Evolutionary conservation across 2,329 filamentous ascomycete genomes (phyloP).

Genomic region (Beauveria australis): DNA sequence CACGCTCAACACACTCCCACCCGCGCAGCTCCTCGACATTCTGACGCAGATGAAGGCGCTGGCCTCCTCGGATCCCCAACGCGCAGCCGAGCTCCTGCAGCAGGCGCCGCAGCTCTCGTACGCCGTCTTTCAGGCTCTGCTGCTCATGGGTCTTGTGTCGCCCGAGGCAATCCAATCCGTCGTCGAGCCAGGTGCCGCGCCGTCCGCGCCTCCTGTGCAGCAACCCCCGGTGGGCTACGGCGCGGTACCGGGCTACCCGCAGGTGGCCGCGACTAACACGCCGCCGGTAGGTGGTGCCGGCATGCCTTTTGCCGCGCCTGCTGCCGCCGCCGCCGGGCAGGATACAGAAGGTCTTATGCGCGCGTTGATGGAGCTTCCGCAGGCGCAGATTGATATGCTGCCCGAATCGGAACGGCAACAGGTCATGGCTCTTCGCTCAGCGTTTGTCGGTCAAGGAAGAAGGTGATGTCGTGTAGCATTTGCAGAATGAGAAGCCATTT

Average conservation of each 20-base stretch:
- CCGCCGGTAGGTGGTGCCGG: conserved; percentile 36
- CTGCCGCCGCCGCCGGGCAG: conserved; percentile 31
- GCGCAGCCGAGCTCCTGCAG: conserved; percentile 77
- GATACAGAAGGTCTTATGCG: conserved; percentile 68
- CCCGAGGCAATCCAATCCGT: conserved; percentile 74
- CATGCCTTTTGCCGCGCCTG: conserved; percentile 38
- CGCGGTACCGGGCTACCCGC: conserved; percentile 23
- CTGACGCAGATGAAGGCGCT: conserved; percentile 90
- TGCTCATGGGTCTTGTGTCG: conserved; percentile 88
- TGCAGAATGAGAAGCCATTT: too few relatives aligned
- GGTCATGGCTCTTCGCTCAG: conserved; percentile 67
- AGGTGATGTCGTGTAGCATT: conserved; percentile 9
- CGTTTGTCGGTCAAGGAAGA: conserved; percentile 40
- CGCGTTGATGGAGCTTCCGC: conserved; percentile 72
- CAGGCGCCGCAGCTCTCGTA: conserved; percentile 90
- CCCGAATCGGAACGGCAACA: conserved; percentile 69
- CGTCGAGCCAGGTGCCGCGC: conserved; percentile 48
- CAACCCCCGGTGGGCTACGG: conserved; percentile 20
- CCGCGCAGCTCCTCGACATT: conserved; percentile 85
- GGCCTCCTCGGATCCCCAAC: conserved; percentile 70
- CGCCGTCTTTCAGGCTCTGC: conserved; percentile 87
- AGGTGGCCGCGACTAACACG: conserved; percentile 34
- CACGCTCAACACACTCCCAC: conserved; percentile 78
- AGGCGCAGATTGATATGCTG: conserved; percentile 70
- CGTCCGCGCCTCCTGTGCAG: conserved; percentile 32